Base-by-base conservation (phyloP, 2,329 filamentous ascomycete species). In the Fusarium sororula region DNA sequence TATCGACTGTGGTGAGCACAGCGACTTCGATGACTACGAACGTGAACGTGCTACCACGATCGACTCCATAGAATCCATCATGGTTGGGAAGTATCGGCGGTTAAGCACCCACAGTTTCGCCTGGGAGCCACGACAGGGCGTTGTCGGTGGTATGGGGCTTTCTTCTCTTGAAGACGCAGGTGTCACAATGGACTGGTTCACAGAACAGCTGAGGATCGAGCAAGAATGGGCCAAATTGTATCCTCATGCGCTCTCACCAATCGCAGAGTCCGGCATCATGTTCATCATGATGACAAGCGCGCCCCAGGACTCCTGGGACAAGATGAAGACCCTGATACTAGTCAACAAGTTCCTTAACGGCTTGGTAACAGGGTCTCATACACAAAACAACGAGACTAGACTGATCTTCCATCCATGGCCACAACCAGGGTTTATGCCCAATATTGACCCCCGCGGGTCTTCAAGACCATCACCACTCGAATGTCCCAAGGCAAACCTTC, bases 261-360 rank as follows among this genome's bases (percentile, higher is more conserved):
- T 41, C 22, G 42, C 54, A 18, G 35, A 63, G 56, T 59, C 54
- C 5, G 61, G 35, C 2, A 63, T 63, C 12, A 28, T 38, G 32
- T 63, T 63, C 7, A 13, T 60, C 26, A 60, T 60, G 61, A 15
- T 14, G 12, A 5, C 11, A 3, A n/a, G 54, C 14, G 42, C 42
- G 12, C 56, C 44, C 13, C 22, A 20, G 6, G 54, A 35, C 10
- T 22, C 24, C 10, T 41, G 26, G 28, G 54, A 60, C 20, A 63
- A 47, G 17, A 37, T 60, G 8, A 63, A 60, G 28, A 24, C 42
- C 10, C 20, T 63, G 18, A 41, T 63, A 30, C 18, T 63, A n/a
- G 54, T 22, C 30, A 63, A 63, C 20, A 63, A 60, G 35, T 63
- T 60, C 22, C 54, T 63, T 6, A 60, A 60, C 20, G 61, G 61